Evolutionary conservation across 1,139 yeast species (phyloP).

Genomic region (Geotrichum citri-aurantii): DNA sequence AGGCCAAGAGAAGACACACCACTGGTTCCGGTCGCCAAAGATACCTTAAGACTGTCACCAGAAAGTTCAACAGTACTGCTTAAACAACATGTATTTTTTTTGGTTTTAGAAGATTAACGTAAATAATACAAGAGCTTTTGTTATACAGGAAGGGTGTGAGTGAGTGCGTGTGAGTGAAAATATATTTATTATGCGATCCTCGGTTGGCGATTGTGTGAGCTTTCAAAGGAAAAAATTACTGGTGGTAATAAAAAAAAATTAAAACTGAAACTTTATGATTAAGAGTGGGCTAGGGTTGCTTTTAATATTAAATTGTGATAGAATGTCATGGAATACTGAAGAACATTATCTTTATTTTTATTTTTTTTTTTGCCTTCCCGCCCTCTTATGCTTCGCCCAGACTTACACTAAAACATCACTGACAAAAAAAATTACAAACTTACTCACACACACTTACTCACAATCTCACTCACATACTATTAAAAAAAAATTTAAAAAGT

Average conservation of each 20-base stretch:
- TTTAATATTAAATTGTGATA: neutral
- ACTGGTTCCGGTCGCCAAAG: slow-evolving; percentile 99
- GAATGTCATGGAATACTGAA: neutral
- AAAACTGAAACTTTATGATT: neutral
- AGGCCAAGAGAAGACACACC: slow-evolving; percentile 99
- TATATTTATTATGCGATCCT: too few species aligned
- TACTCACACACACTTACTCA: too few species aligned
- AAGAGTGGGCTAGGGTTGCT: neutral
- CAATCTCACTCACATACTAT: neutral
- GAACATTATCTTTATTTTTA: neutral
- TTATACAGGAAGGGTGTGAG: neutral
- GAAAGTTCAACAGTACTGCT: slow-evolving; percentile 47
- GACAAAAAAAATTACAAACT: too few species aligned
- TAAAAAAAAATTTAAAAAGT: neutral
- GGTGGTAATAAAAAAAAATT: neutral
- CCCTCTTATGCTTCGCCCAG: neutral
- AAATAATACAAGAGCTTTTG: neutral
- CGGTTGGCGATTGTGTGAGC: too few species aligned
- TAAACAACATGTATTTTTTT: neutral
- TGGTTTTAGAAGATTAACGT: neutral
- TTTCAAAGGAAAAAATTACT: too few species aligned
- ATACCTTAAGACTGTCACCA: slow-evolving; percentile 92
- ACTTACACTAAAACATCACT: neutral
- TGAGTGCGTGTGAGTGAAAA: too few species aligned
- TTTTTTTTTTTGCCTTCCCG: too few species aligned